A percentile compares a stretch with the other conserved stretches of the same genome.
phyloP scores from a whole-genome alignment of 2,329 filamentous ascomycete genomes.

The Colletotrichum plurivorum region DNA sequence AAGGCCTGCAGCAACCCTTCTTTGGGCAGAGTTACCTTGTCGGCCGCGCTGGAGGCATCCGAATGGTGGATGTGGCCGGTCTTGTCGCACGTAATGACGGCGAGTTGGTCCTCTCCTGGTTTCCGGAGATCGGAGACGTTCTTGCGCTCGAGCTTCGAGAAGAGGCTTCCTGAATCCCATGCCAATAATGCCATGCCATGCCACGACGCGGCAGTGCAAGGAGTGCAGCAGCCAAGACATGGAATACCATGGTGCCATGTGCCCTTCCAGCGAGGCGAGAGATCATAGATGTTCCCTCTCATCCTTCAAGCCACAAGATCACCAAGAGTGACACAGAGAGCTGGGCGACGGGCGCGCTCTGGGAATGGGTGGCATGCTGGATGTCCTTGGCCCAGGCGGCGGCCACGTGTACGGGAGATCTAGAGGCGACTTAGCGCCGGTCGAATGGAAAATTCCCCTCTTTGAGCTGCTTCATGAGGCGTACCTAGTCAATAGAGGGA shows the following conservation, averaged over 20 bases:
- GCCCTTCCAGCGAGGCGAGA: slow-evolving; percentile 28
- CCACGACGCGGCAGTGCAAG: slow-evolving; percentile 13
- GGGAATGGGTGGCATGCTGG: slow-evolving; percentile 9
- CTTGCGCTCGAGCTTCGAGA: not conserved
- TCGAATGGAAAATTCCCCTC: slow-evolving; percentile 31
- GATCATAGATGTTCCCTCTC: slow-evolving; percentile 1
- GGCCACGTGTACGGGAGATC: slow-evolving; percentile 38
- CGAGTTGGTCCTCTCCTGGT: not conserved
- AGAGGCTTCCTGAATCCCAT: slow-evolving; percentile 2
- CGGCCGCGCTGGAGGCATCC: not conserved
- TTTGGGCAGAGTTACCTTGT: not conserved
- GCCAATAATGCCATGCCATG: not conserved
- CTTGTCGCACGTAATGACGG: slow-evolving; percentile 4
- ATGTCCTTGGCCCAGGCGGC: slow-evolving; percentile 22
- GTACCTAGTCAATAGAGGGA: not conserved
- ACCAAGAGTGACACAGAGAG: slow-evolving; percentile 20
- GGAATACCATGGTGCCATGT: slow-evolving; percentile 33
- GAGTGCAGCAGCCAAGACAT: slow-evolving; percentile 31
- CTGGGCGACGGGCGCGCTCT: not conserved
- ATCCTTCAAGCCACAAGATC: slow-evolving; percentile 22
- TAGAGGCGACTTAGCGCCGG: slow-evolving; percentile 34
- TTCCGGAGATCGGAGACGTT: slow-evolving; percentile 1
- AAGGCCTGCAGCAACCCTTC: slow-evolving; percentile 5
- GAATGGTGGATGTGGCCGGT: not conserved
- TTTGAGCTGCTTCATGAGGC: not conserved